Evolutionary conservation across 1,139 yeast genomes (phyloP).

Genomic region (Sugiyamaella paludigena): DNA sequence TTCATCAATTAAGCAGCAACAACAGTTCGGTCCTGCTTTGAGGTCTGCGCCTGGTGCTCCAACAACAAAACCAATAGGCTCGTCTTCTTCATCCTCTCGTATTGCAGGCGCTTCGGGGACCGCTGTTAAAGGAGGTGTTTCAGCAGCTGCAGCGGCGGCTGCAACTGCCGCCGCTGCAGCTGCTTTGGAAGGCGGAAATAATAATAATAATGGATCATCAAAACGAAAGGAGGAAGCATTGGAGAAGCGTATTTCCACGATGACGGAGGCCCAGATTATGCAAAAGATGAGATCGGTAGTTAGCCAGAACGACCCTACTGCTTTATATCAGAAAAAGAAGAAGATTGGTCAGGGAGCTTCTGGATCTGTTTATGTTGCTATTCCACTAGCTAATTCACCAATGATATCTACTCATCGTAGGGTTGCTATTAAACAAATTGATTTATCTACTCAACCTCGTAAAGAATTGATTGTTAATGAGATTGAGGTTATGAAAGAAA

Average conservation of each 20-base stretch:
- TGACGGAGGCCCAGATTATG: slow-evolving; percentile 85
- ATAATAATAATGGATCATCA: slow-evolving; percentile 11
- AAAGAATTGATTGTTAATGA: slow-evolving; percentile 93
- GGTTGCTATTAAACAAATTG: slow-evolving; percentile 94
- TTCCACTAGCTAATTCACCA: slow-evolving; percentile 43
- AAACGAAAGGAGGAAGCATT: slow-evolving; percentile 34
- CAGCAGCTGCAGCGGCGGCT: slow-evolving; percentile 21
- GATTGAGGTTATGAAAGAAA: slow-evolving; percentile 89
- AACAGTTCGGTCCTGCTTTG: slow-evolving; percentile 15
- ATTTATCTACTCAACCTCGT: slow-evolving; percentile 88
- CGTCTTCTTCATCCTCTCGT: slow-evolving; percentile 5
- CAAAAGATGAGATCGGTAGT: slow-evolving; percentile 83
- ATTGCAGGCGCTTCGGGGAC: slow-evolving; percentile 7
- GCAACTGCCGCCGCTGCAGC: slow-evolving; percentile 36
- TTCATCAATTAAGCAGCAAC: neutral
- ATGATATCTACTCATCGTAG: slow-evolving; percentile 35
- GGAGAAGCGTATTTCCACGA: slow-evolving; percentile 64
- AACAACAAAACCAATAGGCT: slow-evolving; percentile 3
- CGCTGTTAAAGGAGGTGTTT: slow-evolving; percentile 31
- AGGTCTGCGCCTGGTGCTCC: slow-evolving; percentile 10
- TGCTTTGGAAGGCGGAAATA: slow-evolving; percentile 27
- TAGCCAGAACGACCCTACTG: slow-evolving; percentile 76
- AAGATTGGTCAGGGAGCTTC: slow-evolving; percentile 99
- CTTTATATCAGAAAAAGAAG: slow-evolving; percentile 80
- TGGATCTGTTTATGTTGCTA: slow-evolving; percentile 92